Percentiles rank a stretch among this genome's conserved stretches.
Conservation (phyloP, 2,329 filamentous ascomycete species). For the Alternaria novae-zelandiae region DNA sequence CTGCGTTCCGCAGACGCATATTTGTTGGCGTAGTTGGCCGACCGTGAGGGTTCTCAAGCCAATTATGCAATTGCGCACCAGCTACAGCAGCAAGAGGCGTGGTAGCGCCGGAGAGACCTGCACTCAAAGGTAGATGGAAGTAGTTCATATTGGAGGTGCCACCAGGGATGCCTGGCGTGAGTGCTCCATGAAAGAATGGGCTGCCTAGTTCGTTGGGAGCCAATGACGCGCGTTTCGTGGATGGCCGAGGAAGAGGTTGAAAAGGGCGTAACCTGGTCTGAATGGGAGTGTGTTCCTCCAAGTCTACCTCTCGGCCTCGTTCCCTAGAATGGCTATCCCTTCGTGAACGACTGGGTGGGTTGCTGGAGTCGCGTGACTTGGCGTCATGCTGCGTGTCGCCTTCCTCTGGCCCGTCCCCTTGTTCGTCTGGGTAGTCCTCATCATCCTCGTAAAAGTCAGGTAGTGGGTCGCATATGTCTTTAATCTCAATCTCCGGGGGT, state of each 20-base stretch:
- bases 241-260: slow-evolving; percentile 34
- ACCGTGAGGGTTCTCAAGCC: slow-evolving; percentile 49
- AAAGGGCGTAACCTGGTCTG: slow-evolving; percentile 30
- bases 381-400: slow-evolving; percentile 27
- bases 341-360: slow-evolving; percentile 41
- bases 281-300: slow-evolving; percentile 20
- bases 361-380: slow-evolving; percentile 29
- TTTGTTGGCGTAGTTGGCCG: slow-evolving; percentile 44
- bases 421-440: slow-evolving; percentile 66
- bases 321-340: slow-evolving; percentile 39
- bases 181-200: slow-evolving; percentile 48
- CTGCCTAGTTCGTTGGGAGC: slow-evolving; percentile 45
- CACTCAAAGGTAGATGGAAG: slow-evolving; percentile 78
- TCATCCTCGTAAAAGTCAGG: slow-evolving; percentile 95
- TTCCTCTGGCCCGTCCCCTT: slow-evolving; percentile 53
- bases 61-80: slow-evolving; percentile 68
- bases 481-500: slow-evolving; percentile 85
- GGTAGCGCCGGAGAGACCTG: slow-evolving; percentile 74
- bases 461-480: slow-evolving; percentile 94
- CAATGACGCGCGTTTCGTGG: slow-evolving; percentile 36
- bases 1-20: slow-evolving; percentile 45
- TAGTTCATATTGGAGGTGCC: slow-evolving; percentile 80
- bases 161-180: slow-evolving; percentile 68
- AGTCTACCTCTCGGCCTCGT: slow-evolving; percentile 24
- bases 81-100: slow-evolving; percentile 82